phyloP scores from a whole-genome alignment of 2,329 filamentous ascomycete genomes.

The Beauveria pseudobassiana region DNA sequence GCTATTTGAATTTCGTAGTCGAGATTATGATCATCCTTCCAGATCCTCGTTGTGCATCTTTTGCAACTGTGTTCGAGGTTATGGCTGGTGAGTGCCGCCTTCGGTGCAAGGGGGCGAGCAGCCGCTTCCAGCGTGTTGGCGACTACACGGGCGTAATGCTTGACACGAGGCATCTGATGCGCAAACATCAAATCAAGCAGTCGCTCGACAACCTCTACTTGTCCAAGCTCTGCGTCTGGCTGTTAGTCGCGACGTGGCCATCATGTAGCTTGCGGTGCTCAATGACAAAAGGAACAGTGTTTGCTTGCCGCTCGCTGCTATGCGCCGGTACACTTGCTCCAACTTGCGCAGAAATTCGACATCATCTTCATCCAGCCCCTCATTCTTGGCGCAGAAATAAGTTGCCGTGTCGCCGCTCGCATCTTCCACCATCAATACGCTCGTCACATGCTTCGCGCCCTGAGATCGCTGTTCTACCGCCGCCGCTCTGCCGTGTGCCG shows the following conservation, averaged over 20 bases:
- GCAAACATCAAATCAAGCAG: not conserved
- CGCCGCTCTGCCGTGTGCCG: not conserved
- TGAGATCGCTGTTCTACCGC: not conserved
- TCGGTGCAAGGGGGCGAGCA: not conserved
- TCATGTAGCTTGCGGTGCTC: not conserved
- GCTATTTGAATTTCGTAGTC: not conserved
- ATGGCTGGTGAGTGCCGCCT: not conserved
- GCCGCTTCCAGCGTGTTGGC: not conserved
- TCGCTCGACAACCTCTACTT: not conserved
- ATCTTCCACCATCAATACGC: not conserved
- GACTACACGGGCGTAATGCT: not conserved
- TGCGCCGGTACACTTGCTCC: not conserved
- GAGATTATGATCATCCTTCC: not conserved
- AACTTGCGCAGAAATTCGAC: not conserved
- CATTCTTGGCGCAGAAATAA: not conserved
- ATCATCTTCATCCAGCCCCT: not conserved
- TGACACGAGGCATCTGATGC: not conserved
- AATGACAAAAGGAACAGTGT: not conserved
- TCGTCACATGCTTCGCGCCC: not conserved
- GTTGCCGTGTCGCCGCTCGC: not conserved
- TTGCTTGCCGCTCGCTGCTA: not conserved
- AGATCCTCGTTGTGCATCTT: not conserved
- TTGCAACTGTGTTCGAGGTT: not conserved
- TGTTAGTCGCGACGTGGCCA: not conserved
- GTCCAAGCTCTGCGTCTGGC: not conserved